Base-by-base conservation (phyloP, 805 yeast genomes). In the Schizosaccharomyces octosporus region DNA sequence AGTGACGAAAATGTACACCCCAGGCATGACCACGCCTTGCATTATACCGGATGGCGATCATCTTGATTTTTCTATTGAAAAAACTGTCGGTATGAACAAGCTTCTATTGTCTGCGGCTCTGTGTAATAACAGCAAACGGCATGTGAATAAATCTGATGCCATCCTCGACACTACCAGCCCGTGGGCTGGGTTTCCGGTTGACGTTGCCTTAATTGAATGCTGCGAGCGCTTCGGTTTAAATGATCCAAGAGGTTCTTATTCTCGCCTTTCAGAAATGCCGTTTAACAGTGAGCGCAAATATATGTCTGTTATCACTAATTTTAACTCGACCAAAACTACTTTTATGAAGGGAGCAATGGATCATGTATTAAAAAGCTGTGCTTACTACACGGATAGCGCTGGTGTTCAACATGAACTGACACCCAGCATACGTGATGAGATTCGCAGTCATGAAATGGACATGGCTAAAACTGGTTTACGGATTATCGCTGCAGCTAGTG, bases 121-220 rank as follows among this genome's bases (percentile, higher is more conserved):
- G 48, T 74, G 76, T 66, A 73, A 65, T 55, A 65, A 65, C 60
- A 62, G 65, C 4, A 62, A 62, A 45, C 62, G 27, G 27, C 64
- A 43, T 45, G 61, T 60, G 5, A 63, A 61, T 9, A 63, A 63
- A 45, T 59, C 57, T 19, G 64, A 62, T 48, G 17, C 43, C 3
- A 39, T 41, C 21, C 21, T 27, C 17, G 61, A 42, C 64, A 84
- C 81, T 66, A 75, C 81, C 51, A 84, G 80, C 63, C 82, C 79
- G 68, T 84, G 73, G 68, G 79, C 85, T 59, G 98, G 98, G 32
- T 93, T 90, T 71, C 95, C 98, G 48, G 87, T 95, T 15, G 98
- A 93, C 73, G 81, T 89, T 66, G 97, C 98, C 0, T 75, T 93
- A 55, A 75, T 88, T 62, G 95, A 87, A 71, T 79, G 81, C 42